Percentiles rank a stretch among this genome's conserved stretches.
These are phyloP conservation scores for Salmacisia buchloeana DNA, from an alignment of 1,284 basidiomycete species.

Conservation along the genomic window DNA sequence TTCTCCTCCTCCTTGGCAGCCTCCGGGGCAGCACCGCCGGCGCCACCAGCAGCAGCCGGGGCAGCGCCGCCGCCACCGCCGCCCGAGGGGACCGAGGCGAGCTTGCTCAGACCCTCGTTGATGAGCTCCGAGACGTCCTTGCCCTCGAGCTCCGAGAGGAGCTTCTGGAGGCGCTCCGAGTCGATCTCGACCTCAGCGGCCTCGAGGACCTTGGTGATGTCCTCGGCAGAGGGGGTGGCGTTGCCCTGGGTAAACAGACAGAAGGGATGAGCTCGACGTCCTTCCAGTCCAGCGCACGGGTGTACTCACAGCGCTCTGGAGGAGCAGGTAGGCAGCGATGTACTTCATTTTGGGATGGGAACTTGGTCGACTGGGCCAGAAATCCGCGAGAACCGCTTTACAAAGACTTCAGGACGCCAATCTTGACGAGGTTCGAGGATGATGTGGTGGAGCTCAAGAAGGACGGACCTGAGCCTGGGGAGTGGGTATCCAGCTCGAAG, in stretches of 20 bases:
- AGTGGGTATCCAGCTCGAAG: too few relatives aligned
- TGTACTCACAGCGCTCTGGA: constrained; percentile 69
- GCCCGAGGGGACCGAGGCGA: constrained; percentile 71
- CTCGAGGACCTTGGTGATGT: constrained; percentile 82
- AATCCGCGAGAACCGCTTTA: constrained; percentile 49
- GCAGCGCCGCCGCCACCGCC: constrained; percentile 41
- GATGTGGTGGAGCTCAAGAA: neutral
- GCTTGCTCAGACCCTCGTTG: constrained; percentile 82
- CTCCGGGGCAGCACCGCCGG: constrained; percentile 60
- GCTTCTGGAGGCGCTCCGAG: constrained; percentile 71
- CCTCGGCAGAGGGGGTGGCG: constrained; percentile 72
- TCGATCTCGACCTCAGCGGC: constrained; percentile 85
- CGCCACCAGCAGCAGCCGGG: constrained; percentile 51
- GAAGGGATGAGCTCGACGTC: too few relatives aligned
- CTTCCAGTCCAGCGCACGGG: neutral
- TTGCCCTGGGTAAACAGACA: too few relatives aligned
- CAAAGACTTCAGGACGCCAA: constrained; percentile 70
- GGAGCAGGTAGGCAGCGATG: constrained; percentile 72
- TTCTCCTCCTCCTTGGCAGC: constrained; percentile 60
- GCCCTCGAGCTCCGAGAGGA: constrained; percentile 86
- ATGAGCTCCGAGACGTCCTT: constrained; percentile 92
- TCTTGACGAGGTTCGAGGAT: too few relatives aligned
- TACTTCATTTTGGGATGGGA: constrained; percentile 40
- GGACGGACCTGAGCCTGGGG: neutral
- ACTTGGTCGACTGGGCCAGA: constrained; percentile 33